A percentile compares a stretch with the other conserved stretches of the same genome.
Evolutionary conservation across 2,329 filamentous ascomycete genomes (phyloP).

Genomic region (Epichloe baconii): DNA sequence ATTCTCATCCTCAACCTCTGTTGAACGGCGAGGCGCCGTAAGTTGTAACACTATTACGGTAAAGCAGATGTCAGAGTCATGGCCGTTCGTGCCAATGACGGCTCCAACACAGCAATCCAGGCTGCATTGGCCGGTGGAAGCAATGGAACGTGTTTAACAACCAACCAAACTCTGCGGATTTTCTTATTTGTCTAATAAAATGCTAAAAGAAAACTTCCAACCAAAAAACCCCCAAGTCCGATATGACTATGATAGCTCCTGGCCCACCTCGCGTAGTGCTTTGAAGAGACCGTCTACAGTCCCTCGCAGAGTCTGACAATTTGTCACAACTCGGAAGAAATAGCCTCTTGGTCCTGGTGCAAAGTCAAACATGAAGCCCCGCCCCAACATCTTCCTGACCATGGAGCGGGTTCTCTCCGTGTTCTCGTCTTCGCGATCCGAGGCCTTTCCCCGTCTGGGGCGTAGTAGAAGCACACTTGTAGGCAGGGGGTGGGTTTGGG

Average conservation of each 20-base stretch:
- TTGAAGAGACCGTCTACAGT: conserved; percentile 42
- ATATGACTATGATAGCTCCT: conserved; percentile 4
- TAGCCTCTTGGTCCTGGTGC: conserved; percentile 40
- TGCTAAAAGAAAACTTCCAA: background rate
- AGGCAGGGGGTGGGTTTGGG: conserved; percentile 67
- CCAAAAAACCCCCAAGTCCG: background rate
- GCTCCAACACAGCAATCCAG: too few relatives aligned
- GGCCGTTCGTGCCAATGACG: too few relatives aligned
- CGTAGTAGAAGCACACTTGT: conserved; percentile 90
- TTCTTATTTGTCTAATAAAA: too few relatives aligned
- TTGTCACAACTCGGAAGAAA: conserved; percentile 46
- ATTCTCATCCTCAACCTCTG: too few relatives aligned
- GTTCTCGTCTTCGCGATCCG: conserved; percentile 28
- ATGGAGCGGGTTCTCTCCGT: conserved; percentile 35
- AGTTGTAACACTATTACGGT: too few relatives aligned
- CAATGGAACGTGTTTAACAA: too few relatives aligned
- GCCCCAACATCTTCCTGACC: conserved; percentile 30
- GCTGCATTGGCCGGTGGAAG: too few relatives aligned
- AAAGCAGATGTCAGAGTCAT: too few relatives aligned
- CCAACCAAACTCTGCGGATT: too few relatives aligned
- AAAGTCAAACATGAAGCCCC: conserved; percentile 48
- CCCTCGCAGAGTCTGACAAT: conserved; percentile 36
- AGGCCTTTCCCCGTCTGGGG: conserved; percentile 35
- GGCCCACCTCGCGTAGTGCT: conserved; percentile 34
- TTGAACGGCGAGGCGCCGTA: too few relatives aligned